Base-by-base conservation (phyloP, 2,329 filamentous ascomycete genomes). In the Chaetomium sp. region DNA sequence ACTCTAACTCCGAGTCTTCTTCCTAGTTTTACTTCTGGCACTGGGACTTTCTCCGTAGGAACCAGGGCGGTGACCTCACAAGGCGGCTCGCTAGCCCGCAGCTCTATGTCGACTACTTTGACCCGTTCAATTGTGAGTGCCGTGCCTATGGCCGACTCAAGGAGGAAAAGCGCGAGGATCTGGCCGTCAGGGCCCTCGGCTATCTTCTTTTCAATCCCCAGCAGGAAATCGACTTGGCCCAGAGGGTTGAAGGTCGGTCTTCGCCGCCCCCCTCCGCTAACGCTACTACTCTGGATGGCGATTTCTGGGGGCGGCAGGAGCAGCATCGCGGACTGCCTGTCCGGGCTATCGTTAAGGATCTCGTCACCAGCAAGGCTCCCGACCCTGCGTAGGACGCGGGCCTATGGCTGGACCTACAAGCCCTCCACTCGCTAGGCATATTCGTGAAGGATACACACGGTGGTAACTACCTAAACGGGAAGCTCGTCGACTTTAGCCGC, bases 121-220 rank as follows among this genome's bases (percentile, higher is more conserved):
- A 57, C 43, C 50, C 54, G 7, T 61, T 61, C 50, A 57, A 56
- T 52, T 54, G 53, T 40, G 59, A 61, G 52, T 61, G 54, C 27
- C 57, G 59, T n/a, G 59, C 50, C 27, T 61, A 61, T 49, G 55
- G 59, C 50, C 55, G 57, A 36, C 55, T 61, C 27, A 53, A 59
- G 38, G 49, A 57, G 45, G 53, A 51, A 34, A 33, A 46, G 6
- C 42, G 56, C 34, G 42, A 52, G 42, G 52, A 61, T 45, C 54
- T 61, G 38, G 54, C 54, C 19, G 49, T 55, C 27, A 43, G 35
- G 12, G 54, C 53, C 32, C 47, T 48, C 46, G 57, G 59, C 33
- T 61, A 61, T 43, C 52, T 61, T 35, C 43, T 59, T 32, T 49
- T 61, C 11, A 54, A 44, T 1, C 35, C 53, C 35, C 11, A 51